Evolutionary conservation across 768 basidiomycete genomes (phyloP).

Genomic region (Boletus speciosus): DNA sequence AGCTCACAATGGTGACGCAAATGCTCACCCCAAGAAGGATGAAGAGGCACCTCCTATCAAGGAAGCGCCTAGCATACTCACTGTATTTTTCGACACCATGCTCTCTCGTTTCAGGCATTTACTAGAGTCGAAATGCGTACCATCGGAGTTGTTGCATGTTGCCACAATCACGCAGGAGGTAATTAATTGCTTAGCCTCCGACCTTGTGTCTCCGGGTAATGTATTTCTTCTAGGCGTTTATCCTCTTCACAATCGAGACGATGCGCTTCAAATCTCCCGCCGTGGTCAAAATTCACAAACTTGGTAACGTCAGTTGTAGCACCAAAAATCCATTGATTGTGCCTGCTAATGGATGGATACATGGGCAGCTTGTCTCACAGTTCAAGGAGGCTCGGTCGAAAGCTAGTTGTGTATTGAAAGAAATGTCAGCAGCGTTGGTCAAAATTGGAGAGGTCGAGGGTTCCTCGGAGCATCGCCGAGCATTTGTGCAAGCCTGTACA

Average conservation of each 20-base stretch:
- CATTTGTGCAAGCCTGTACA: constrained; percentile 50
- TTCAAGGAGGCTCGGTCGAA: constrained; percentile 60
- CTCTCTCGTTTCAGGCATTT: constrained; percentile 47
- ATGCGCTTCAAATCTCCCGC: constrained; percentile 69
- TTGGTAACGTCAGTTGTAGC: constrained; percentile 54
- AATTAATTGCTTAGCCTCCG: background rate
- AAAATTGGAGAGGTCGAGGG: constrained; percentile 51
- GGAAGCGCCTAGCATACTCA: constrained; percentile 54
- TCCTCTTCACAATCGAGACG: constrained; percentile 67
- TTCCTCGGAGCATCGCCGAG: constrained; percentile 49
- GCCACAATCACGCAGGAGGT: constrained; percentile 77
- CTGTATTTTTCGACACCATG: constrained; percentile 61
- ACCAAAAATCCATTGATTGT: background rate
- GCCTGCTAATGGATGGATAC: constrained; percentile 2
- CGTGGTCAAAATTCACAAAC: constrained; percentile 68
- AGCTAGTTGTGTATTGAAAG: constrained; percentile 49
- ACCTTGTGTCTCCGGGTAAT: background rate
- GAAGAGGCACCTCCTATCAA: constrained; percentile 66
- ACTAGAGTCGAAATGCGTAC: constrained; percentile 37
- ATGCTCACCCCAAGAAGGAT: constrained; percentile 58
- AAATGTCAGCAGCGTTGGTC: constrained; percentile 52
- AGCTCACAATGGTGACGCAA: constrained; percentile 29
- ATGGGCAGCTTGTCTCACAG: constrained; percentile 57
- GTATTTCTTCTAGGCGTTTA: constrained; percentile 51
- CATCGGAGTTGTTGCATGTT: constrained; percentile 64